These are phyloP conservation scores for Toxoplasma gondii DNA, from an alignment of 169 alveolate species.

Conservation along the genomic window DNA sequence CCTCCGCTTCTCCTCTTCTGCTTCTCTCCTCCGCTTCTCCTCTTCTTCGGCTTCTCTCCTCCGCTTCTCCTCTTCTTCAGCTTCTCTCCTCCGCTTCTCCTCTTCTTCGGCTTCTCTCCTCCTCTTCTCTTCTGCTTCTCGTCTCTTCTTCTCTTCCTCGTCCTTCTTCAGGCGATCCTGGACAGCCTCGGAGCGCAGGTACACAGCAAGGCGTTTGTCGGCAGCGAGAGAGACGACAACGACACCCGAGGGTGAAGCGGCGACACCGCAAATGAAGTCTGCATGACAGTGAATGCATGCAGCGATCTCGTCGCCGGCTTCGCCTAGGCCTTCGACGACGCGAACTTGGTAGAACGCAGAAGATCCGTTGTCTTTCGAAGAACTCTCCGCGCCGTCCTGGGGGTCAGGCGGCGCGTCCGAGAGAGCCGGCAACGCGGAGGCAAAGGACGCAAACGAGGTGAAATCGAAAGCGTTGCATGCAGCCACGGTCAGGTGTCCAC, in stretches of 20 bases:
- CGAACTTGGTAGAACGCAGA: not conserved
- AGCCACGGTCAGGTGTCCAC: not conserved
- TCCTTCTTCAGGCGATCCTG: not conserved
- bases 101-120: too few relatives aligned
- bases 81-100: too few relatives aligned
- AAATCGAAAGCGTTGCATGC: slow-evolving; percentile 9
- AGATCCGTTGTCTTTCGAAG: not conserved
- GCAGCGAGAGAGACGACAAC: not conserved
- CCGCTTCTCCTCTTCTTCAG: too few relatives aligned
- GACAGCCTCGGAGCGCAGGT: not conserved
- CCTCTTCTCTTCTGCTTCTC: not conserved
- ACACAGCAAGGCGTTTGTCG: not conserved
- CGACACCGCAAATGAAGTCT: not conserved
- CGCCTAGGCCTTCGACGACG: not conserved
- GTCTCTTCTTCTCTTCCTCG: not conserved
- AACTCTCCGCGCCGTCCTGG: not conserved
- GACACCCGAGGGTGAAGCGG: not conserved
- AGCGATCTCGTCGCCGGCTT: slow-evolving; percentile 20
- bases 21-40: too few relatives aligned
- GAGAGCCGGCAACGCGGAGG: too few relatives aligned
- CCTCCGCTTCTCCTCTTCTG: too few relatives aligned
- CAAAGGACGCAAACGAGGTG: not conserved
- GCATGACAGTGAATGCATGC: not conserved
- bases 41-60: too few relatives aligned
- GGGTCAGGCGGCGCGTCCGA: too few relatives aligned